Evolutionary conservation across 257 asterid genomes (phyloP).

Genomic region (Solanum verrucosum): DNA sequence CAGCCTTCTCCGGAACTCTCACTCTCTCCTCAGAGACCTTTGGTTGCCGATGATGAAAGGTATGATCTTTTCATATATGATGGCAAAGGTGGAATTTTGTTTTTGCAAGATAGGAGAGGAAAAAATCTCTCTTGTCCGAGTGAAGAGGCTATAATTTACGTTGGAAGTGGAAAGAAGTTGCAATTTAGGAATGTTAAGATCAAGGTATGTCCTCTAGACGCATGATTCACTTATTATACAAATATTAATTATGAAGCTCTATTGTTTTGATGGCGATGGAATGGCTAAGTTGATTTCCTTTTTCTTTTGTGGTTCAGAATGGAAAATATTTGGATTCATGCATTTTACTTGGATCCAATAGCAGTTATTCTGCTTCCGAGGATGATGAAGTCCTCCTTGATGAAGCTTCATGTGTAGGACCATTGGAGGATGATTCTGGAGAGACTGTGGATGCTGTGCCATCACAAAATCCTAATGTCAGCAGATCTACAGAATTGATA

Average conservation of each 20-base stretch:
- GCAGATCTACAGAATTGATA: conserved; percentile 49
- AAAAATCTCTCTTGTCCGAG: conserved; percentile 49
- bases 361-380: conserved; percentile 77
- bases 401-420: conserved; percentile 32
- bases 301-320: conserved; percentile 36
- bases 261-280: background rate
- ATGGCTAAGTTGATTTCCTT: background rate
- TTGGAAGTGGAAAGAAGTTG: conserved; percentile 86
- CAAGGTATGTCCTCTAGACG: conserved; percentile 37
- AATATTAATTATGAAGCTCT: background rate
- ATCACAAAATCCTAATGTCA: conserved; percentile 30
- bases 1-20: conserved; percentile 65
- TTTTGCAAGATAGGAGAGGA: conserved; percentile 68
- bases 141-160: conserved; percentile 63
- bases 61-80: conserved; percentile 71
- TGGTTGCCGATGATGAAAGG: conserved; percentile 85
- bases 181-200: conserved; percentile 77
- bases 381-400: conserved; percentile 62
- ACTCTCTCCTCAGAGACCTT: conserved; percentile 68
- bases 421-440: conserved; percentile 29
- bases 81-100: conserved; percentile 85
- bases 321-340: conserved; percentile 81
- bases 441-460: conserved; percentile 19
- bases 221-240: background rate
- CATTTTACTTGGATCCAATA: conserved; percentile 72